Percentiles rank a stretch among this genome's conserved stretches.
Evolutionary conservation across 768 basidiomycete species (phyloP).

Genomic region (Panaeolus cyanescens): DNA sequence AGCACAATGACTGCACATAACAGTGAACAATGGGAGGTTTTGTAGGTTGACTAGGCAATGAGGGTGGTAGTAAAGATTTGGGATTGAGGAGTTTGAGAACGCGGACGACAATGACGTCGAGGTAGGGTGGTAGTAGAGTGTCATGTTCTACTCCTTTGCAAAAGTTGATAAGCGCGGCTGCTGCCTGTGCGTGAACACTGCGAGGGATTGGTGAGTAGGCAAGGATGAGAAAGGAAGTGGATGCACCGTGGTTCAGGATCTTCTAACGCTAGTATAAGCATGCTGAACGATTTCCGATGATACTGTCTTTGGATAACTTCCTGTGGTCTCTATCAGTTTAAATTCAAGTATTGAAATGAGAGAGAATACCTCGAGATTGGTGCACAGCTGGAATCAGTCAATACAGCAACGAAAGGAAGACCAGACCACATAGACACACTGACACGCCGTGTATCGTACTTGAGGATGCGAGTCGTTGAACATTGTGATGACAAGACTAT

Average conservation of each 20-base stretch:
- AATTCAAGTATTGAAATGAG: no score
- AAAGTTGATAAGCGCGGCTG: conserved; percentile 88
- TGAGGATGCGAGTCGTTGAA: conserved; percentile 79
- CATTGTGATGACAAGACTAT: conserved; percentile 73
- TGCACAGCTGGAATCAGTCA: conserved; percentile 63
- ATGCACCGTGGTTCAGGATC: conserved; percentile 71
- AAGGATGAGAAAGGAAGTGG: no score
- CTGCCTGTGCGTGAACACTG: conserved; percentile 86
- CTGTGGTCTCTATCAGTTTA: conserved; percentile 67
- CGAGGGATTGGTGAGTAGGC: no score
- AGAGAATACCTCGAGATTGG: conserved; percentile 87
- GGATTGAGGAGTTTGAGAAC: conserved; percentile 69
- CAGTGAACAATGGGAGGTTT: conserved; percentile 36
- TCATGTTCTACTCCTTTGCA: conserved; percentile 83
- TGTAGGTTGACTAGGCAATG: no score
- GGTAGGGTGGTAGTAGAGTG: conserved; percentile 71
- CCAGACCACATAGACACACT: conserved; percentile 68
- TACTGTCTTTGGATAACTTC: conserved; percentile 78
- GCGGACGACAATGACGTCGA: conserved; percentile 78
- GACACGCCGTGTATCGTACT: conserved; percentile 79
- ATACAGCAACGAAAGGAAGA: conserved; percentile 7
- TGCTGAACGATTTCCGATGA: conserved; percentile 66
- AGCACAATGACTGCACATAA: conserved; percentile 79
- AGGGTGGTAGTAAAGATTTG: no score
- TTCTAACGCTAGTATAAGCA: conserved; percentile 71